phyloP scores from a whole-genome alignment of 129 eudicot species.

The Scalesia atractyloides region DNA sequence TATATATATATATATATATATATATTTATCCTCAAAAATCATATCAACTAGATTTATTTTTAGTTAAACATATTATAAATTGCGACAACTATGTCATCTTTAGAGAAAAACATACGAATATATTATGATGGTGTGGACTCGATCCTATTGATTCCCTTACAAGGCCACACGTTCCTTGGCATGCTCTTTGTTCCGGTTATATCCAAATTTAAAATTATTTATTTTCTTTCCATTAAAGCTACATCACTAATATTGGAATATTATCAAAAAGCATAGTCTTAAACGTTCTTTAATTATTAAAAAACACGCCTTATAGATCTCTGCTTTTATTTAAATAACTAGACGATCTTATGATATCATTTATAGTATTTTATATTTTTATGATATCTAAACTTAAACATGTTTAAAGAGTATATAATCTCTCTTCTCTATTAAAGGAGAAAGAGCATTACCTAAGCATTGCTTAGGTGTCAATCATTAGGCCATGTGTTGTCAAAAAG shows the following conservation, averaged over 20 bases:
- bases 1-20: too few species aligned
- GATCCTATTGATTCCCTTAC: constrained; percentile 35
- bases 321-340: background rate
- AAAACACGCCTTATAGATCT: background rate
- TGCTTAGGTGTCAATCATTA: too few species aligned
- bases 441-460: too few species aligned
- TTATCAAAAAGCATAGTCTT: background rate
- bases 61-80: too few species aligned
- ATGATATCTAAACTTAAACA: background rate
- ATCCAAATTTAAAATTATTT: background rate
- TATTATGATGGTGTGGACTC: constrained; percentile 16
- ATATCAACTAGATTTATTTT: too few species aligned
- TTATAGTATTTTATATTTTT: background rate
- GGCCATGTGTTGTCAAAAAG: too few species aligned
- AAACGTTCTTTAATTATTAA: background rate
- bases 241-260: background rate
- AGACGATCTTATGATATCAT: background rate
- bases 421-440: too few species aligned
- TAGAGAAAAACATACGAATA: background rate
- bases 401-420: too few species aligned
- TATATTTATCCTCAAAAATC: too few species aligned
- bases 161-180: constrained; percentile 37
- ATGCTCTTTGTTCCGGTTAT: constrained; percentile 22
- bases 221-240: background rate
- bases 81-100: too few species aligned